phyloP scores from a whole-genome alignment of 768 basidiomycete genomes.

The Termitomyces eurrhizus region DNA sequence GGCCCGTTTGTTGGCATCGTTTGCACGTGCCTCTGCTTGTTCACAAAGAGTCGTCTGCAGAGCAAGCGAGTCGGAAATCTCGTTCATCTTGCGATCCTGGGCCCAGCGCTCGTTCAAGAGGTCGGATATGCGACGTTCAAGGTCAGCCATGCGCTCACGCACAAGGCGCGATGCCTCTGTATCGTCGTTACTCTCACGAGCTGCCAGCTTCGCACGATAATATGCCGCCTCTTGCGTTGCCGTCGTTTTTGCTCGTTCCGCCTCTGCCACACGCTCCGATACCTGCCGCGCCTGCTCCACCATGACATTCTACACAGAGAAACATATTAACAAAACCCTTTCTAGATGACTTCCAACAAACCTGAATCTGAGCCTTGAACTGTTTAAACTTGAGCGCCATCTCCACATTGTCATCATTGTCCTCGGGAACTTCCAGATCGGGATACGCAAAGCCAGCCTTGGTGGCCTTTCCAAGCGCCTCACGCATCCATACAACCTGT shows the following conservation, averaged over 20 bases:
- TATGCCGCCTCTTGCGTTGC: conserved; percentile 94
- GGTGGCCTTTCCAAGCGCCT: conserved; percentile 70
- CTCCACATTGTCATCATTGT: conserved; percentile 54
- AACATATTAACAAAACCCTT: not conserved
- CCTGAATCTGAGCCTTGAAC: conserved; percentile 84
- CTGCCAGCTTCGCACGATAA: conserved; percentile 92
- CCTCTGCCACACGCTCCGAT: conserved; percentile 75
- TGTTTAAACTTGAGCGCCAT: conserved; percentile 83
- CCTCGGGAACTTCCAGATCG: conserved; percentile 33
- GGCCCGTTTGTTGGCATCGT: conserved; percentile 71
- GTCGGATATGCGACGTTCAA: conserved; percentile 67
- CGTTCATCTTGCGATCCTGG: conserved; percentile 68
- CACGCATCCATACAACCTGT: conserved; percentile 84
- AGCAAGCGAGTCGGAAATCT: conserved; percentile 69
- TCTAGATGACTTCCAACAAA: conserved; percentile 29
- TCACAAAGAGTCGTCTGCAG: conserved; percentile 74
- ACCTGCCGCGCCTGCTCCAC: conserved; percentile 71
- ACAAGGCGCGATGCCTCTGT: conserved; percentile 69
- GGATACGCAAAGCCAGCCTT: conserved; percentile 73
- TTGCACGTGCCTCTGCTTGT: conserved; percentile 74
- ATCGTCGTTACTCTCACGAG: conserved; percentile 69
- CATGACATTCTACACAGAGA: conserved; percentile 53
- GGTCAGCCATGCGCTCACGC: conserved; percentile 67
- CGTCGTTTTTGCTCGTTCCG: conserved; percentile 68
- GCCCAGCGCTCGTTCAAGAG: conserved; percentile 59